Evolutionary conservation across 2,329 filamentous ascomycete species (phyloP), one percentile per base, ranked within the genome.

Genomic region (Scorias spongiosa): DNA sequence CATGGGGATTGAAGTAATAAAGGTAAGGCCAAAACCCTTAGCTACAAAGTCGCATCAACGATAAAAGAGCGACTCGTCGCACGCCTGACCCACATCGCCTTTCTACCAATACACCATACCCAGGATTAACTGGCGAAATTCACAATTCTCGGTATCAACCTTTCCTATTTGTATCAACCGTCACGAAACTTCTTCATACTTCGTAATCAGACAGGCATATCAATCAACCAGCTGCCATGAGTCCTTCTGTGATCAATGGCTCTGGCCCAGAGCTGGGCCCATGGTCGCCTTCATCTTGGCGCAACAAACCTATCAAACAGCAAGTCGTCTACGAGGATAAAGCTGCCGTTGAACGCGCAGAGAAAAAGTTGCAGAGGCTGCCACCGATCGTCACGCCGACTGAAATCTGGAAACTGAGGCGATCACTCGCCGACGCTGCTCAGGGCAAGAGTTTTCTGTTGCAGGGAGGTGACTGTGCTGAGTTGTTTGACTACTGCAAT

Each of bases 401-500:
- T 41, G 85, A 91, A 63, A 93, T 98, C 57, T 71, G 76, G 53
- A 81, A 77, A 49, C 74, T 98, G 43, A 87, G 87, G 59, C 71
- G 76, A 42, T 81, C 77, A 55, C 73, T 98, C 17, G 77, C 78
- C 46, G 85, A 94, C 66, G 91, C 93, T 5, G 91, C 91, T 5
- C 69, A 83, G 30, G 91, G 91, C 29, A 87, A 89, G 51, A 85
- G 89, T 10, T 96, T 98, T 62, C 72, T 98, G 9, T 76, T 98
- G 3, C 91, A 98, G 67, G 91, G 91, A 47, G 91, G 89, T 40
- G 91, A 98, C 66, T 98, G 91, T 59, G 91, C 91, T 12, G 91
- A 98, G 68, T 75, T 96, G 9, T 98, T 98, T 58, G 86, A 91
- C 63, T 98, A 98, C 70, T 98, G 91, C 65, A 80, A 84, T 55